Evolutionary conservation across 176 grass and related monocot species (phyloP).

Genomic region (Carex parvula): DNA sequence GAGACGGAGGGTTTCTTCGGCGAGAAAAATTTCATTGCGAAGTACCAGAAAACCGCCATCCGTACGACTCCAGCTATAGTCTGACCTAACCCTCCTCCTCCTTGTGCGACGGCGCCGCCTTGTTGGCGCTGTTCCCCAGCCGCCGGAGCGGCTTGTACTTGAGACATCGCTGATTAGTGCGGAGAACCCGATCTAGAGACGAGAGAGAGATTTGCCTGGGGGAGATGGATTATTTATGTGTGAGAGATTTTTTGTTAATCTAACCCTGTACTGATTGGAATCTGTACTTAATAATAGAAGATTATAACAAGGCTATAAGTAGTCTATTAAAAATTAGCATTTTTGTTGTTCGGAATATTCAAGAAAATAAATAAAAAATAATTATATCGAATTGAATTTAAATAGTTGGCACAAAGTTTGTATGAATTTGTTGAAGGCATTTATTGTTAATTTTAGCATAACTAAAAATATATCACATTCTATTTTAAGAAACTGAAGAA

Average conservation of each 20-base stretch:
- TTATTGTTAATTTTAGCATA: background rate
- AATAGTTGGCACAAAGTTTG: background rate
- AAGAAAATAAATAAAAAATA: background rate
- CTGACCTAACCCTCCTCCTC: conserved; percentile 62
- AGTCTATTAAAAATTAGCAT: background rate
- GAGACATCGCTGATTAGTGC: conserved; percentile 63
- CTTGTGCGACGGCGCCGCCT: conserved; percentile 29
- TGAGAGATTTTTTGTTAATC: background rate
- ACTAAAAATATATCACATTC: background rate
- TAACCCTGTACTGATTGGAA: conserved; percentile 5
- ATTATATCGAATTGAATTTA: background rate
- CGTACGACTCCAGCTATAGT: conserved; percentile 64
- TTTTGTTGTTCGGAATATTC: background rate
- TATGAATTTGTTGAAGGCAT: background rate
- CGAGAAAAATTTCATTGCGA: conserved; percentile 91
- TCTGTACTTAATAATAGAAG: background rate
- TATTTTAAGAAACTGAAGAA: background rate
- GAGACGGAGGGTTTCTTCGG: conserved; percentile 55
- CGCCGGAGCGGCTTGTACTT: conserved; percentile 36
- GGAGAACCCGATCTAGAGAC: conserved; percentile 24
- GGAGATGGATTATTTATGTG: background rate
- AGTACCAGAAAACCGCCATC: conserved; percentile 98
- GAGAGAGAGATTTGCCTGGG: conserved; percentile 2
- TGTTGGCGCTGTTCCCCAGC: conserved; percentile 37
- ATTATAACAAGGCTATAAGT: background rate